phyloP scores from a whole-genome alignment of 2,329 filamentous ascomycete species.

The Geoglossum cookeanum region DNA sequence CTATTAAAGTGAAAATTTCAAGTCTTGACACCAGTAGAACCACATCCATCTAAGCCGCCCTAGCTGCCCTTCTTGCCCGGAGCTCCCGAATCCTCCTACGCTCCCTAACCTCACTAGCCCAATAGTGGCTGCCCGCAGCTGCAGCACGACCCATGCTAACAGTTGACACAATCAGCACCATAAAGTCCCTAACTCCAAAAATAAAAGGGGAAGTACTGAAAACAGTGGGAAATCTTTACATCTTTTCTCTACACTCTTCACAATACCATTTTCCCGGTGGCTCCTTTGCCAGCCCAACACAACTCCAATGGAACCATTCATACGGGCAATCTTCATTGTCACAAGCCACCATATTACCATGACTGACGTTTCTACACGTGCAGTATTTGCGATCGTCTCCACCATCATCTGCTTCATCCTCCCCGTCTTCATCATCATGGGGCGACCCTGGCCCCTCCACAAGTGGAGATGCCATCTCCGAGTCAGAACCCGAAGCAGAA shows the following conservation, averaged over 20 bases:
- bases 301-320: constrained; percentile 50
- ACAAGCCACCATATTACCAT: constrained; percentile 49
- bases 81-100: neutral
- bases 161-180: neutral
- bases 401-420: constrained; percentile 30
- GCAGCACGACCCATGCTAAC: neutral
- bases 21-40: neutral
- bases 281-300: constrained; percentile 40
- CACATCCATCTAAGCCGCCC: neutral
- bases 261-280: constrained; percentile 40
- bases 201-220: neutral
- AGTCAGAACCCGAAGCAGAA: neutral
- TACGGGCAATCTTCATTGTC: constrained; percentile 44
- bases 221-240: neutral
- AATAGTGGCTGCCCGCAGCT: neutral
- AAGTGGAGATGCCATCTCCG: neutral
- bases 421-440: constrained; percentile 23
- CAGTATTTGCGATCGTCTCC: constrained; percentile 45
- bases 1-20: neutral
- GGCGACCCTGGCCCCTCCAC: constrained; percentile 11
- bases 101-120: neutral
- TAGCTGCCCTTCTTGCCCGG: neutral
- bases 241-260: constrained; percentile 26
- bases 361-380: constrained; percentile 44
- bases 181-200: neutral